These are phyloP conservation scores for Scheffersomyces segobiensis DNA, from an alignment of 1,139 yeast species.

Conservation along the genomic window DNA sequence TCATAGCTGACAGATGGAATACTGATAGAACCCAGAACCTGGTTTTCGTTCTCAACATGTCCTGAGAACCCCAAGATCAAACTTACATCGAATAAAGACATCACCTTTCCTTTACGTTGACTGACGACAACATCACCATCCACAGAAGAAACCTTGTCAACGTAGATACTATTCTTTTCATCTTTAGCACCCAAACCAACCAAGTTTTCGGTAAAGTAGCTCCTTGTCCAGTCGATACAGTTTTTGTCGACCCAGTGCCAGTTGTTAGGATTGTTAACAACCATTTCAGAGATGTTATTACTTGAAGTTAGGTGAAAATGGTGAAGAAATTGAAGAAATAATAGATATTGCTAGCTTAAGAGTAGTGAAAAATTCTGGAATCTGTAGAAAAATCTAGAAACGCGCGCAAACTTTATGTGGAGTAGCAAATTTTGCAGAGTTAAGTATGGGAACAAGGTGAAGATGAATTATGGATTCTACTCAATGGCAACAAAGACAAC, in stretches of 20 bases:
- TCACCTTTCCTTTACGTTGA: slow-evolving; percentile 95
- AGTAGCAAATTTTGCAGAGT: not conserved
- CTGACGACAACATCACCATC: slow-evolving; percentile 97
- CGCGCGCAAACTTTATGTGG: not conserved
- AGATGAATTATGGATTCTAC: too few species aligned
- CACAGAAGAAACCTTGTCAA: slow-evolving; percentile 62
- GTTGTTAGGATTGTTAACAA: slow-evolving; percentile 52
- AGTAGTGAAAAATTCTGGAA: not conserved
- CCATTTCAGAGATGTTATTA: slow-evolving; percentile 27
- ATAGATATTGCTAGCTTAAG: not conserved
- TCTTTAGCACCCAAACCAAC: slow-evolving; percentile 46
- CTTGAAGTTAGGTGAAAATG: not conserved
- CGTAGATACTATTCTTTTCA: slow-evolving; percentile 37
- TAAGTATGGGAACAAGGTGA: not conserved
- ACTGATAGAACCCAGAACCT: slow-evolving; percentile 61
- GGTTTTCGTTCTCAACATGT: slow-evolving; percentile 30
- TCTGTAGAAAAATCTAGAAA: not conserved
- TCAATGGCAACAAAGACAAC: too few species aligned
- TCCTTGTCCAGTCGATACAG: slow-evolving; percentile 87
- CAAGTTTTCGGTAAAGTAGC: slow-evolving; percentile 66
- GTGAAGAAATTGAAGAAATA: not conserved
- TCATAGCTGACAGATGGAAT: slow-evolving; percentile 97
- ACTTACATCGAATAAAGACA: slow-evolving; percentile 82
- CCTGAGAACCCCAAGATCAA: slow-evolving; percentile 65
- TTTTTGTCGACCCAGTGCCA: slow-evolving; percentile 99